These are phyloP conservation scores for Neofusicoccum laricinum DNA, from an alignment of 2,329 filamentous ascomycete genomes.

Conservation along the genomic window DNA sequence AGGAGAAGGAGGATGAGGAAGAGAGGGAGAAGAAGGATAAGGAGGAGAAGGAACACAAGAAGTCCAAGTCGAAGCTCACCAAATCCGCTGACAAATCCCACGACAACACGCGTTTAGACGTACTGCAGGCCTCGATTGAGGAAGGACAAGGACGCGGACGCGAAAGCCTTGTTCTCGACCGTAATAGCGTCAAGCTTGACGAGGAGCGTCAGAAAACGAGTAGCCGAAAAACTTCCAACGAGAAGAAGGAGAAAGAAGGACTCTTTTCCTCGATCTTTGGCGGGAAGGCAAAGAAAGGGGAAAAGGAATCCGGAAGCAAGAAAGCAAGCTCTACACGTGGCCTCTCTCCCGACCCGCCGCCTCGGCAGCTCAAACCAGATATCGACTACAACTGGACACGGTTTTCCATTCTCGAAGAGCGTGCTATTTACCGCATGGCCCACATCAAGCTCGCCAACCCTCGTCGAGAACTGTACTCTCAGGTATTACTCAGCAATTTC, in stretches of 20 bases:
- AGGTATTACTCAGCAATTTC: slow-evolving; percentile 96
- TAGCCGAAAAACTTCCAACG: slow-evolving; percentile 63
- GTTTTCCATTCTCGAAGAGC: slow-evolving; percentile 91
- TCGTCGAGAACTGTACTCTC: slow-evolving; percentile 83
- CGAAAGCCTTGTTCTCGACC: slow-evolving; percentile 81
- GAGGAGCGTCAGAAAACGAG: slow-evolving; percentile 82
- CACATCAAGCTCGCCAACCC: slow-evolving; percentile 99
- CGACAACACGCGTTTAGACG: slow-evolving; percentile 79
- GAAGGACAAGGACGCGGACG: slow-evolving; percentile 59
- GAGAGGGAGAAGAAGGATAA: slow-evolving; percentile 54
- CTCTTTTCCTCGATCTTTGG: slow-evolving; percentile 94
- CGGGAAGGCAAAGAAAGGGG: slow-evolving; percentile 80
- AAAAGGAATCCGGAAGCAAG: slow-evolving; percentile 67
- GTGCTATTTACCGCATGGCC: slow-evolving; percentile 97
- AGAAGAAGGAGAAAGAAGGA: slow-evolving; percentile 87
- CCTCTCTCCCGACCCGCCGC: slow-evolving; percentile 72
- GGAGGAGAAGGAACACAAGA: slow-evolving; percentile 44
- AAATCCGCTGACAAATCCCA: slow-evolving; percentile 45
- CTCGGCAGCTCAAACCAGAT: slow-evolving; percentile 73
- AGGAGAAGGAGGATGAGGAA: slow-evolving; percentile 67
- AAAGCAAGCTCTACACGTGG: slow-evolving; percentile 70
- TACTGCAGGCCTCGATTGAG: slow-evolving; percentile 85
- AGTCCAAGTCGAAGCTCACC: slow-evolving; percentile 60
- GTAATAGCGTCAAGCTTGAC: slow-evolving; percentile 70
- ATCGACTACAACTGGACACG: slow-evolving; percentile 95